Percentiles rank a stretch among this genome's conserved stretches.
These are phyloP conservation scores for Trichoderma koningiopsis DNA, from an alignment of 2,329 filamentous ascomycete genomes.

Conservation along the genomic window DNA sequence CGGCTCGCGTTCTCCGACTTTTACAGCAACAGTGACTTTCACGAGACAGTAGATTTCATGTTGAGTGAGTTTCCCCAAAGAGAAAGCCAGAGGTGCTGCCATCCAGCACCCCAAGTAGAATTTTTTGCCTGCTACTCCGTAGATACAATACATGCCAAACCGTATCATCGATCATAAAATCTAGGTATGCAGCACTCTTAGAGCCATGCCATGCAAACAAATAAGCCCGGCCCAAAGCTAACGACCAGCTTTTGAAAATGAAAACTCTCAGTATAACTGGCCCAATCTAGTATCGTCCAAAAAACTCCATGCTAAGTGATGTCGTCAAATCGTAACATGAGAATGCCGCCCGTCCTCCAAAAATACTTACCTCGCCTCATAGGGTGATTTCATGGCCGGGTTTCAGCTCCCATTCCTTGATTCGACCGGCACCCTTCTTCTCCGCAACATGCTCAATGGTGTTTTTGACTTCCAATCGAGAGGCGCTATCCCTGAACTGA, in stretches of 20 bases:
- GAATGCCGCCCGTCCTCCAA: conserved; percentile 1
- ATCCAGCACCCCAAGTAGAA: not conserved
- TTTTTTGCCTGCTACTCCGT: not conserved
- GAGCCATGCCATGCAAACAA: conserved; percentile 1
- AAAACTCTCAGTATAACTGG: not conserved
- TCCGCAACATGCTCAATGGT: conserved; percentile 46
- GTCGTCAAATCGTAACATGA: conserved; percentile 25
- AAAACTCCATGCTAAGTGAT: conserved; percentile 25
- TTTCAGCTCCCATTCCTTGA: conserved; percentile 45
- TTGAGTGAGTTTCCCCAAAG: not conserved
- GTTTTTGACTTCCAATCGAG: conserved; percentile 46
- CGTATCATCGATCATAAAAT: not conserved
- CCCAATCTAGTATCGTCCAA: conserved; percentile 12
- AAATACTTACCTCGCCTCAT: conserved; percentile 28
- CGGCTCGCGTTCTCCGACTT: not conserved
- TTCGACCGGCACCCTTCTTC: conserved; percentile 42
- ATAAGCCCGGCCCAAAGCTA: conserved; percentile 3
- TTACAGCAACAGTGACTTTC: not conserved
- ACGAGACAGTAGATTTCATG: not conserved
- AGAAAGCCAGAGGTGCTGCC: not conserved
- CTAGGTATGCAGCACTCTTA: not conserved
- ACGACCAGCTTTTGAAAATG: not conserved
- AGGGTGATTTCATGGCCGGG: conserved; percentile 42
- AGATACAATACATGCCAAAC: conserved; percentile 12
- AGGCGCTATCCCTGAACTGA: conserved; percentile 42